phyloP scores from a whole-genome alignment of 2,329 filamentous ascomycete species.

The Mycosphaerella arachidis region DNA sequence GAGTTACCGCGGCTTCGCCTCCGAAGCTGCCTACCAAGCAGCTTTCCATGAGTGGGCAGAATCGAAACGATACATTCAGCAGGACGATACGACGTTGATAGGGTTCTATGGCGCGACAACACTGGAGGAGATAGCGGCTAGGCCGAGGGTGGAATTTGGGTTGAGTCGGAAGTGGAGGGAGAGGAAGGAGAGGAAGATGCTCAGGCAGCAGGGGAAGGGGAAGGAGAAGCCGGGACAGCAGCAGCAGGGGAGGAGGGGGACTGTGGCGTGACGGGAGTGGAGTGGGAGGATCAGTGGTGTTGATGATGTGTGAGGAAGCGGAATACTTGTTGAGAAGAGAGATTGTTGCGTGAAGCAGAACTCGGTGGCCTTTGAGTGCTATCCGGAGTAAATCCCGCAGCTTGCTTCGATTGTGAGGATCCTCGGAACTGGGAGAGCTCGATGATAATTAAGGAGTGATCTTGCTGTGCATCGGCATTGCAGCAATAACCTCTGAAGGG shows the following conservation, averaged over 20 bases:
- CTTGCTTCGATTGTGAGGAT: too few relatives aligned
- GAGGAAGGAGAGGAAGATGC: slow-evolving; percentile 18
- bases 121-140: slow-evolving; percentile 25
- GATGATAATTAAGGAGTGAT: too few relatives aligned
- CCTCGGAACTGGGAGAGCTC: too few relatives aligned
- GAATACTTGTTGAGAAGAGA: too few relatives aligned
- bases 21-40: slow-evolving; percentile 26
- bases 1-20: slow-evolving; percentile 29
- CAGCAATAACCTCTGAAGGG: too few relatives aligned
- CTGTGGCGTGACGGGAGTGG: background rate
- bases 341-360: too few relatives aligned
- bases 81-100: slow-evolving; percentile 16
- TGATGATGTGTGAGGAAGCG: background rate
- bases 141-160: slow-evolving; percentile 22
- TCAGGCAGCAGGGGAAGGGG: background rate
- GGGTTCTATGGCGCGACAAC: slow-evolving; percentile 31
- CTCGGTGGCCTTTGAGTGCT: too few relatives aligned
- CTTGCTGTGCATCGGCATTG: too few relatives aligned
- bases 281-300: background rate
- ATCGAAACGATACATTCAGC: slow-evolving; percentile 26
- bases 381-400: too few relatives aligned
- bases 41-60: slow-evolving; percentile 31
- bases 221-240: background rate
- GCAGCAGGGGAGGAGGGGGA: background rate
- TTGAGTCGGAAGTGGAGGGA: slow-evolving; percentile 20